Evolutionary conservation across 2,329 filamentous ascomycete genomes (phyloP).

Genomic region (Myotisia sp.): DNA sequence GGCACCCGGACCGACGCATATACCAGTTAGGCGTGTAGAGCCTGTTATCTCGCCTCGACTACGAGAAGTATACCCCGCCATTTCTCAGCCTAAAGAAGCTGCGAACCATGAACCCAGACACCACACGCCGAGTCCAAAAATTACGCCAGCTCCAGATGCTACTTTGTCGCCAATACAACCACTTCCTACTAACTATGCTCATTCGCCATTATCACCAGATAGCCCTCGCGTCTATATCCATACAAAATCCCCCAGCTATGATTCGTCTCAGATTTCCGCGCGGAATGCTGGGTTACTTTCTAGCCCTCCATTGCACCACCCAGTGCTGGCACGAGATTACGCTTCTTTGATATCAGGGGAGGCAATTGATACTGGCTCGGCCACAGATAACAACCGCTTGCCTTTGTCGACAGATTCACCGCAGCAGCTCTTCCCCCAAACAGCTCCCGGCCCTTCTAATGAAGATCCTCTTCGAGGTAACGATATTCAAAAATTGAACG

Average conservation of each 20-base stretch:
- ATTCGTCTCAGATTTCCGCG: slow-evolving; percentile 9
- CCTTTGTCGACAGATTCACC: slow-evolving; percentile 8
- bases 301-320: slow-evolving; percentile 6
- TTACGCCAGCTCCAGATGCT: slow-evolving; percentile 2
- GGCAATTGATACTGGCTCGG: slow-evolving; percentile 3
- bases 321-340: slow-evolving; percentile 1
- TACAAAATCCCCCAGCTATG: slow-evolving; percentile 12
- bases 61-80: slow-evolving; percentile 12
- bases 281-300: slow-evolving; percentile 5
- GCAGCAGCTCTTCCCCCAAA: slow-evolving; percentile 5
- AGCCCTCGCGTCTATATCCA: slow-evolving; percentile 6
- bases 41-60: slow-evolving; percentile 7
- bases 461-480: slow-evolving; percentile 6
- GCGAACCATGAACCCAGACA: slow-evolving; percentile 15
- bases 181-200: not conserved
- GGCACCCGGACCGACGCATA: not conserved
- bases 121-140: slow-evolving; percentile 15
- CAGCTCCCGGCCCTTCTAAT: slow-evolving; percentile 9
- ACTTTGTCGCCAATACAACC: slow-evolving; percentile 2
- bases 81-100: slow-evolving; percentile 21
- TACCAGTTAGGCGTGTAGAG: slow-evolving; percentile 6
- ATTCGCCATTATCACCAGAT: not conserved
- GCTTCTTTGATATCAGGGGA: not conserved
- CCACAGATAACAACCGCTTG: slow-evolving; percentile 6
- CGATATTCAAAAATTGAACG: slow-evolving; percentile 38